Base-by-base conservation (phyloP, 805 yeast species). In the Nakazawaea holstii region DNA sequence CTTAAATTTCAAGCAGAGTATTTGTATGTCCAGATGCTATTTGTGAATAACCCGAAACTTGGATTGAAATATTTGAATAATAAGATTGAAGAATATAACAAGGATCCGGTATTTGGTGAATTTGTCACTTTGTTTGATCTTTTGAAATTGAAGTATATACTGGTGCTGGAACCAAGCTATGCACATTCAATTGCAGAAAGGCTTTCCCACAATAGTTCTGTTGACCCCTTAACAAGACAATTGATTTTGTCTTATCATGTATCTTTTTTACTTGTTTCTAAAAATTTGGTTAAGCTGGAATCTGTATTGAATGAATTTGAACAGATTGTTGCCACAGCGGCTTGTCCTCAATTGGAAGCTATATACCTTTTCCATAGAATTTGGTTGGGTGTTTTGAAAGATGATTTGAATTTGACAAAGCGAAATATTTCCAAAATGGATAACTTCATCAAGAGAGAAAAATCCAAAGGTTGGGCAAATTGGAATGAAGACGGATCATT, bases 1-100 rank as follows among this genome's bases (percentile, higher is more conserved):
- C 35, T 60, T 24, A 58, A 58, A 37, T 59, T 72, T 30, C 54
- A 59, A 39, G 50, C 67, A 13, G 76, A 72, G 46, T 55, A 68
- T 26, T 49, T 74, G 27, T 66, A 62, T 41, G 64, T 68, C 26
- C 68, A 63, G 43, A 66, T 75, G 17, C 60, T 72, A 38, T 67
- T 64, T 43, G 58, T 57, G 26, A 39, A 28, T 1, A 58, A 58
- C 31, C 49, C 61, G 10, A 61, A 53, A 13, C 45, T 67, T 6
- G 52, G 65, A 3, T n/a, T 61, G n/a, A 59, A 56, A 28, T 72
- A 64, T 50, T 48, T 71, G 28, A 60, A 60, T 46, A 59, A 56
- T 3, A 54, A 59, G 8, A 53, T 64, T 2, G 42, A 51, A 1
- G 55, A 57, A 24, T 61, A 57, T 49, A 43, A 50, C n/a, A 13